Conservation (phyloP, 495 filamentous ascomycete species). For the Cercophora newfieldiana region DNA sequence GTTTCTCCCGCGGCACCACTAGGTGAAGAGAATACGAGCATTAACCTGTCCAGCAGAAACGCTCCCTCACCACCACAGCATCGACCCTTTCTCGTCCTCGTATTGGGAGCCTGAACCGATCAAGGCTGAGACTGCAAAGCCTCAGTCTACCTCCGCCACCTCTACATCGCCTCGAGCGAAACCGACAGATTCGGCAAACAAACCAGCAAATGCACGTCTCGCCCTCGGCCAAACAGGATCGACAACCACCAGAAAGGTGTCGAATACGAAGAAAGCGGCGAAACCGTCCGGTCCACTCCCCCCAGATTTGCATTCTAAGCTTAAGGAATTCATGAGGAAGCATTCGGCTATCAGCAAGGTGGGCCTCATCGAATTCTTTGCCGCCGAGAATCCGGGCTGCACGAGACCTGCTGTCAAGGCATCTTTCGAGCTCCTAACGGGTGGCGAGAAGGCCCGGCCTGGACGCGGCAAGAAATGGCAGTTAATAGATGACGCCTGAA, state of each 20-base stretch:
- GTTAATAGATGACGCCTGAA: constrained; percentile 21
- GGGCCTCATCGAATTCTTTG: constrained; percentile 33
- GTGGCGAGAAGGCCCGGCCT: constrained; percentile 8
- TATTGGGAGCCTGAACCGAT: constrained; percentile 65
- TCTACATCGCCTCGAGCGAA: background rate
- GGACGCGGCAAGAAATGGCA: constrained; percentile 24
- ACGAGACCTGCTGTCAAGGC: constrained; percentile 27
- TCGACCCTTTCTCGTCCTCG: constrained; percentile 79
- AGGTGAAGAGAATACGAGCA: constrained; percentile 12
- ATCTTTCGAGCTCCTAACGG: constrained; percentile 29
- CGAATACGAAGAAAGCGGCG: constrained; percentile 25
- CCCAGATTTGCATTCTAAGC: constrained; percentile 23
- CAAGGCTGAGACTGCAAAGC: constrained; percentile 13
- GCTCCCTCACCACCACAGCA: constrained; percentile 49
- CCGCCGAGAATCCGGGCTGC: constrained; percentile 17
- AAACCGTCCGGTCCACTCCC: constrained; percentile 19
- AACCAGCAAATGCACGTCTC: constrained; percentile 28
- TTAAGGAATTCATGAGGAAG: constrained; percentile 26
- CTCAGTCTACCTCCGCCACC: background rate
- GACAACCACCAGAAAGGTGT: constrained; percentile 5
- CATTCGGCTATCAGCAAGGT: constrained; percentile 33
- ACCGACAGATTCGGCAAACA: constrained; percentile 15
- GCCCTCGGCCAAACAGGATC: constrained; percentile 4
- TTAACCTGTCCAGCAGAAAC: constrained; percentile 28
- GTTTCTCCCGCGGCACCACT: constrained; percentile 20